phyloP scores from a whole-genome alignment of 2,329 filamentous ascomycete species.

The Aspergillus sp. region DNA sequence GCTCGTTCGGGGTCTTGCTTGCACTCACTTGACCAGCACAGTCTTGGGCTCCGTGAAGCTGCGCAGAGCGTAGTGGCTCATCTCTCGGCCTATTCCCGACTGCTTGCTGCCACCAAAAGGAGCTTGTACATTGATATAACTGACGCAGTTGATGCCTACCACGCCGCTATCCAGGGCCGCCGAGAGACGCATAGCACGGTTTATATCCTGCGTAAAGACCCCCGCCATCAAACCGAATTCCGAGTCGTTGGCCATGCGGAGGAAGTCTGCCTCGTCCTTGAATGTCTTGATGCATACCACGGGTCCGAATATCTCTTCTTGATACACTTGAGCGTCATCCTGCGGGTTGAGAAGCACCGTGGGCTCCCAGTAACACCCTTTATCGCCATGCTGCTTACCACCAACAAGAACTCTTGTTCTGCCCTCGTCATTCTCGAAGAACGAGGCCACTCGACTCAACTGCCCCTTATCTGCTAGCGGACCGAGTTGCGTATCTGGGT shows the following conservation, averaged over 20 bases:
- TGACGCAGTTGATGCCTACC: constrained; percentile 13
- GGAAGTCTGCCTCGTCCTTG: constrained; percentile 11
- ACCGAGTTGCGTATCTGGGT: background rate
- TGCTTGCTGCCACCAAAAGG: constrained; percentile 15
- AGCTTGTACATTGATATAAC: background rate
- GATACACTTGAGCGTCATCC: background rate
- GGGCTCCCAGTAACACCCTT: constrained; percentile 5
- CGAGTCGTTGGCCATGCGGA: constrained; percentile 11
- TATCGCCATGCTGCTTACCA: background rate
- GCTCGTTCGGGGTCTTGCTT: no score
- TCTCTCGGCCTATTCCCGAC: constrained; percentile 7
- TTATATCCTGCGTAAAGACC: constrained; percentile 15
- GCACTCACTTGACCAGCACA: background rate
- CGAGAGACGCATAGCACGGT: constrained; percentile 7
- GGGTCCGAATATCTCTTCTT: constrained; percentile 7
- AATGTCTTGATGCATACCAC: constrained; percentile 10
- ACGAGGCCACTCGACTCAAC: background rate
- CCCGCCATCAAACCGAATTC: constrained; percentile 14
- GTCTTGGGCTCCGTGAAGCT: constrained; percentile 11
- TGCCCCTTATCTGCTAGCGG: background rate
- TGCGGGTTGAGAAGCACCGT: background rate
- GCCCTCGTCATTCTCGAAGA: background rate
- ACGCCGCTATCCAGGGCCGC: constrained; percentile 9
- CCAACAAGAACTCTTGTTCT: background rate
- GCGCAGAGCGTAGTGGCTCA: background rate